Evolutionary conservation across 1,139 yeast species (phyloP).

Genomic region (Nadsonia starkeyi-henricii): DNA sequence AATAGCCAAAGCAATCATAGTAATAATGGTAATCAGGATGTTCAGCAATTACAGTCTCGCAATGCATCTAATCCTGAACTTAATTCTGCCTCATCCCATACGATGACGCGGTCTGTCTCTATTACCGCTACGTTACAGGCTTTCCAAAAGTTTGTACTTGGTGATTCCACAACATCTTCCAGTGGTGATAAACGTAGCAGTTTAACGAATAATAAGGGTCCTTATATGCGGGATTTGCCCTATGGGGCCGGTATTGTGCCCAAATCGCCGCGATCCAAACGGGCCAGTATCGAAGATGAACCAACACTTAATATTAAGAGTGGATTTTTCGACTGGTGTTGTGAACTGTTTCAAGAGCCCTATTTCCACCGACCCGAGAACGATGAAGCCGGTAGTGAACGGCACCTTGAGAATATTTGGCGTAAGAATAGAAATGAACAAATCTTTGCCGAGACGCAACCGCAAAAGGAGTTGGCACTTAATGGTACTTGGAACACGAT

Average conservation of each 20-base stretch:
- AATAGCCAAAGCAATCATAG: not conserved
- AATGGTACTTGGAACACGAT: conserved; percentile 76
- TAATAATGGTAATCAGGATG: not conserved
- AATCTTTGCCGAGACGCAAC: conserved; percentile 78
- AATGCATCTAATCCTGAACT: not conserved
- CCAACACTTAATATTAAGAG: conserved; percentile 41
- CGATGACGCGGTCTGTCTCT: conserved; percentile 24
- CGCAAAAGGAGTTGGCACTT: conserved; percentile 71
- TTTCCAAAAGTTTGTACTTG: conserved; percentile 21
- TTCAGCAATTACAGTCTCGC: not conserved
- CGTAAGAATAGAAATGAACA: conserved; percentile 78
- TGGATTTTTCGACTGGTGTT: conserved; percentile 73
- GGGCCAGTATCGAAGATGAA: conserved; percentile 12
- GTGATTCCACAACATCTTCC: conserved; percentile 9
- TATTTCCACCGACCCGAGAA: conserved; percentile 78
- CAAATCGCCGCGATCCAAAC: conserved; percentile 17
- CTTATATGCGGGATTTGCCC: conserved; percentile 10
- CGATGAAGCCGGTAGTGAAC: conserved; percentile 89
- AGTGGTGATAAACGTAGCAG: not conserved
- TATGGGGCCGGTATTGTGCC: conserved; percentile 21
- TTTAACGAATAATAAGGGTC: not conserved
- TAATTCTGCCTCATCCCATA: conserved; percentile 2
- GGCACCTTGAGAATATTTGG: conserved; percentile 76
- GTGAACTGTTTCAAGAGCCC: conserved; percentile 93
- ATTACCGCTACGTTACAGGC: conserved; percentile 18